A percentile compares a stretch with the other conserved stretches of the same genome.
Evolutionary conservation across 257 asterid genomes (phyloP).

Genomic region (Solanum tarapatanum): DNA sequence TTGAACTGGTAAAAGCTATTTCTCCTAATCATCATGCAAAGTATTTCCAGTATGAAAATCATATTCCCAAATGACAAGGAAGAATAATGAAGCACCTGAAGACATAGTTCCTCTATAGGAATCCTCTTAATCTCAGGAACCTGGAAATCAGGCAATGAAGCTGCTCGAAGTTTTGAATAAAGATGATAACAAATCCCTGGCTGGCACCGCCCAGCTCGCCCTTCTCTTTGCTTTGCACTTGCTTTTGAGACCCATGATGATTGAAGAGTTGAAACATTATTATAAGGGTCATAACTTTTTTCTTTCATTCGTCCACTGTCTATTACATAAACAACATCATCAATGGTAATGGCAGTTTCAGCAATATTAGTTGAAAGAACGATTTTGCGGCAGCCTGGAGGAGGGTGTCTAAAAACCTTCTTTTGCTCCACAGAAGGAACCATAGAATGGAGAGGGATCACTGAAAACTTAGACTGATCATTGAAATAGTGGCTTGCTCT

Average conservation of each 20-base stretch:
- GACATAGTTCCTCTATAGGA: constrained; percentile 87
- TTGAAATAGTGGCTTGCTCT: constrained; percentile 50
- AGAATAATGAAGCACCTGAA: constrained; percentile 46
- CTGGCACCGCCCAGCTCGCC: constrained; percentile 97
- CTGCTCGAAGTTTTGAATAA: constrained; percentile 60
- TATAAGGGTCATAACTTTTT: constrained; percentile 78
- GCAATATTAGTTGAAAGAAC: constrained; percentile 93
- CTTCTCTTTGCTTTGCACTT: constrained; percentile 86
- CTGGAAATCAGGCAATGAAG: constrained; percentile 73
- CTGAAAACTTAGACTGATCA: constrained; percentile 44
- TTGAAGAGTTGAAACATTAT: constrained; percentile 78
- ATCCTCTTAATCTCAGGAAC: constrained; percentile 94
- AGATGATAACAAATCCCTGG: constrained; percentile 92
- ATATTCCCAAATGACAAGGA: background rate
- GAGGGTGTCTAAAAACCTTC: constrained; percentile 59
- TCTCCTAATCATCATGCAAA: background rate
- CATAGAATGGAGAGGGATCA: constrained; percentile 75
- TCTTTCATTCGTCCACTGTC: constrained; percentile 96
- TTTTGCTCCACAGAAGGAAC: constrained; percentile 77
- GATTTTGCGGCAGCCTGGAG: constrained; percentile 74
- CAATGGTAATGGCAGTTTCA: constrained; percentile 88
- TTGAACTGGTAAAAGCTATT: background rate
- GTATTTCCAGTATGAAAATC: background rate
- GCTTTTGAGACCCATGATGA: constrained; percentile 97
- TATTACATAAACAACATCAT: constrained; percentile 83